Base-by-base conservation (phyloP, 2,329 filamentous ascomycete genomes). In the Colletotrichum agaves region DNA sequence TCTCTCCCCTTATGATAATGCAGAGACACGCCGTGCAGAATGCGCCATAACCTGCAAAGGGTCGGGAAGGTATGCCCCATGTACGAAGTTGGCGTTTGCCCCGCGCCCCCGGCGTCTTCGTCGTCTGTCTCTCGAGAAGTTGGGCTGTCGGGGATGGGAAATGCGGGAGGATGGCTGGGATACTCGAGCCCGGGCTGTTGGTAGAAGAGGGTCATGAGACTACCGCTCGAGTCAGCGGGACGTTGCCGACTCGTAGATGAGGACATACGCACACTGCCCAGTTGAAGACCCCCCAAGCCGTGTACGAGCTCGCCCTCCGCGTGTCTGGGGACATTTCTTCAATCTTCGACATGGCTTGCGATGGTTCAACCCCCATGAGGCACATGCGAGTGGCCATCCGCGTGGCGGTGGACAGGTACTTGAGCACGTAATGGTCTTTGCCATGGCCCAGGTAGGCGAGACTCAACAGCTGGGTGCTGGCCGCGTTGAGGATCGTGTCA, bases 11-110 rank as follows among this genome's bases (percentile, higher is more conserved):
- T 69, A 5, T 74, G 67, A 31, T 79, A 79, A 39, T 69, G 72
- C 58, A 77, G 17, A 37, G 69, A 66, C n/a, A 76, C 74, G 7
- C 74, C 74, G 17, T 79, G 74, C 15, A 79, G 69, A n/a, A 82
- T 79, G 19, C 66, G 50, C 80, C 79, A 81, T 58, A 82, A 78
- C 4, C 71, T 70, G 69, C 78, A 80, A 2, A 80, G 13, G 0
- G 67, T 59, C 1, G 76, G 74, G 61, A 79, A 79, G 0, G 71
- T 76, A 6, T 61, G 70, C 5, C 75, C 75, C 69, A 73, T 74
- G 12, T 74, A 73, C 11, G 6, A 41, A 50, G 35, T 31, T 5
- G 15, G 12, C 5, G 31, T 10, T 5, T 53, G 37, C 2, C n/a
- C 13, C 2, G 33, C 37, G 13, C 3, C 3, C 21, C 15, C 12